Conservation (phyloP, 2,329 filamentous ascomycete species). For the Penicillium rolfsii region DNA sequence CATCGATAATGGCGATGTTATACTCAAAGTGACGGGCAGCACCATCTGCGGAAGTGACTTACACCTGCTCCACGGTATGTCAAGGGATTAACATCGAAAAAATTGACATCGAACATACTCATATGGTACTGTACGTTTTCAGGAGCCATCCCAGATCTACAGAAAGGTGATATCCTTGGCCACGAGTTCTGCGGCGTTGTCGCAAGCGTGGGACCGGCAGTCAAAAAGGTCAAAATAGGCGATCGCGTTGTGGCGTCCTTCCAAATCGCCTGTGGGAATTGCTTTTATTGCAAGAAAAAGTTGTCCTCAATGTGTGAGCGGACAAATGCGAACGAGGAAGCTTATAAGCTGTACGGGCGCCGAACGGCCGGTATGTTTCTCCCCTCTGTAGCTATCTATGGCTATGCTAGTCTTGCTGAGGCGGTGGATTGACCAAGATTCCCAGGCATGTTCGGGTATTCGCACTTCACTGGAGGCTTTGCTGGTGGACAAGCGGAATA, state of each 20-base stretch:
- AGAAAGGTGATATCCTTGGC: conserved; percentile 69
- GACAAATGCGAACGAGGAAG: conserved; percentile 73
- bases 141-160: conserved; percentile 59
- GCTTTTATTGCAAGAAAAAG: conserved; percentile 79
- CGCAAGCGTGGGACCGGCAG: conserved; percentile 58
- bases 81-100: neutral
- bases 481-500: conserved; percentile 88
- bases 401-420: neutral
- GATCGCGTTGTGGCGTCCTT: conserved; percentile 81
- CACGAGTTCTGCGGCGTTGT: conserved; percentile 59
- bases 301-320: conserved; percentile 77
- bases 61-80: conserved; percentile 51
- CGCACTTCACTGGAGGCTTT: conserved; percentile 79
- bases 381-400: neutral
- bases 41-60: conserved; percentile 66
- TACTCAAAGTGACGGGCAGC: conserved; percentile 73
- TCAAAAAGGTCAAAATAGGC: conserved; percentile 60
- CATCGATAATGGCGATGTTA: conserved; percentile 74
- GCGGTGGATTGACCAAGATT: neutral
- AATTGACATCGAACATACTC: neutral
- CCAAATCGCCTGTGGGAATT: conserved; percentile 71
- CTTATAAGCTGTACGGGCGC: conserved; percentile 76
- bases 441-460: conserved; percentile 69
- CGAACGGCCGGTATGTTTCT: conserved; percentile 65
- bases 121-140: neutral